A percentile compares a stretch with the other conserved stretches of the same genome.
Conservation (phyloP, 73 alveolate genomes). For the Tetrahymena borealis region DNA sequence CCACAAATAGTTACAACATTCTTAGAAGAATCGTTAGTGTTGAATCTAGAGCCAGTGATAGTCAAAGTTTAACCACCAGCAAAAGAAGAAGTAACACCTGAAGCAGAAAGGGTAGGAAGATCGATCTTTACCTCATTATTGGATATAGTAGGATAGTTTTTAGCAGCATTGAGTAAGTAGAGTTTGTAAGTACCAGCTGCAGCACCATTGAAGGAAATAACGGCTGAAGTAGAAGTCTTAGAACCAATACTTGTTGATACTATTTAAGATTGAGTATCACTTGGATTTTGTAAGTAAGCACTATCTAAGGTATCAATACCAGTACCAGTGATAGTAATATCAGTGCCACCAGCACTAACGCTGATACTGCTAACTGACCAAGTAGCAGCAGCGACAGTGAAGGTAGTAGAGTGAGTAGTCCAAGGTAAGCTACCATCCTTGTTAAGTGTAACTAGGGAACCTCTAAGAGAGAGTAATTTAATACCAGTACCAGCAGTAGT, state of each 20-base stretch:
- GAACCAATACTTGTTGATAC: background rate
- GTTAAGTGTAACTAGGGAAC: background rate
- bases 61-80: background rate
- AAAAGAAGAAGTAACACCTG: background rate
- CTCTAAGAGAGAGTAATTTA: background rate
- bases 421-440: background rate
- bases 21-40: background rate
- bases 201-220: background rate
- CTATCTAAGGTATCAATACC: background rate
- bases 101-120: background rate
- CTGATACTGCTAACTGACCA: background rate
- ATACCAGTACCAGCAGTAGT: background rate
- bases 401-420: background rate
- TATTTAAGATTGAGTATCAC: background rate
- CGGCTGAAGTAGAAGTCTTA: background rate
- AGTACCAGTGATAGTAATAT: background rate
- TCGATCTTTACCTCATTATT: background rate
- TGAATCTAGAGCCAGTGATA: background rate
- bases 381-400: background rate
- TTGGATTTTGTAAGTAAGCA: background rate
- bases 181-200: background rate
- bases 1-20: background rate
- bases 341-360: background rate
- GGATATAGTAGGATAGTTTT: background rate
- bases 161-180: background rate